Conservation (phyloP, 768 basidiomycete genomes). For the Ramaria sp. region DNA sequence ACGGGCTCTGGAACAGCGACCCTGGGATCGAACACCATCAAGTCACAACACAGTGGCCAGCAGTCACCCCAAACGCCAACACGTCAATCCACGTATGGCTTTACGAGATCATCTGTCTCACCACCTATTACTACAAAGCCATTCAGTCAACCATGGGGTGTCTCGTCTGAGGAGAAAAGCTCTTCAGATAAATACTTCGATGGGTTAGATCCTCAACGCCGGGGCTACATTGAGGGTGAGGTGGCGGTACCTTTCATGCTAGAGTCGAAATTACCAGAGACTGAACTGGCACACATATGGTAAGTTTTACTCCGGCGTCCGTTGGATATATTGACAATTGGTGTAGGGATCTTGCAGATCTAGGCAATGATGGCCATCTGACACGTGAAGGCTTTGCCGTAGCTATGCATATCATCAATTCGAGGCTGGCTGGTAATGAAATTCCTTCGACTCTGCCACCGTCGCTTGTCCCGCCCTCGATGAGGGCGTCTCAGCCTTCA, state of each 20-base stretch:
- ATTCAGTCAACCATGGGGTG: conserved; percentile 56
- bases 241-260: conserved; percentile 94
- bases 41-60: conserved; percentile 60
- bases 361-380: conserved; percentile 77
- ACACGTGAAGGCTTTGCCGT: conserved; percentile 92
- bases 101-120: neutral
- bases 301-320: conserved; percentile 26
- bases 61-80: conserved; percentile 18
- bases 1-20: conserved; percentile 10
- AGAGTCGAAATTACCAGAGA: conserved; percentile 75
- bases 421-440: conserved; percentile 69
- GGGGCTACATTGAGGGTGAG: conserved; percentile 83
- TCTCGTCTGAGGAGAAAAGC: conserved; percentile 71
- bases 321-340: too few relatives aligned
- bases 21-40: conserved; percentile 25
- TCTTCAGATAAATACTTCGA: conserved; percentile 72
- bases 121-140: conserved; percentile 1
- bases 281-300: conserved; percentile 87
- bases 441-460: conserved; percentile 61
- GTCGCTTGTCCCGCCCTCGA: conserved; percentile 72
- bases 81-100: neutral
- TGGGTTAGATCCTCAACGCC: conserved; percentile 61
- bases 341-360: conserved; percentile 84
- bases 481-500: conserved; percentile 31
- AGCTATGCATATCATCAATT: conserved; percentile 88